phyloP scores from a whole-genome alignment of 306 rosid species.

The Inga oerstediana region DNA sequence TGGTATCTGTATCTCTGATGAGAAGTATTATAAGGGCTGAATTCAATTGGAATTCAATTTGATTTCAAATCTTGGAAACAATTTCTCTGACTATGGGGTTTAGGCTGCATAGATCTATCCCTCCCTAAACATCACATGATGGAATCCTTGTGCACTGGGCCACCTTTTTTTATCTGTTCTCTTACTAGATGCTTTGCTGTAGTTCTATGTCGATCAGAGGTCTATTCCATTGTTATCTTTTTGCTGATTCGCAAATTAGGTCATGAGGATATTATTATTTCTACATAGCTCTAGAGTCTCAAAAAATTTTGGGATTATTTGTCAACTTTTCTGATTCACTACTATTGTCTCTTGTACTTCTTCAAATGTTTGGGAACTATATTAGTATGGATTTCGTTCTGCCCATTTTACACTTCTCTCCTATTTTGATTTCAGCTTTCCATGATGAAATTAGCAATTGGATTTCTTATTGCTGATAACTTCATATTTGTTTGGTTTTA shows the following conservation, averaged over 20 bases:
- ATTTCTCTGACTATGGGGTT: too few relatives aligned
- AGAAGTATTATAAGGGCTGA: neutral
- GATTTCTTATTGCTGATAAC: conserved; percentile 2
- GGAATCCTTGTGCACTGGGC: too few relatives aligned
- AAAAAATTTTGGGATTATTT: conserved; percentile 12
- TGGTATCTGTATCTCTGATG: neutral
- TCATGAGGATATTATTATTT: conserved; percentile 7
- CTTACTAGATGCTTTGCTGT: neutral
- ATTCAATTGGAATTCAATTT: neutral
- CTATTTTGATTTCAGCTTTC: conserved; percentile 9
- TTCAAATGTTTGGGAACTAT: conserved; percentile 23
- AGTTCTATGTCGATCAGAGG: neutral
- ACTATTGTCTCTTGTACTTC: conserved; percentile 19
- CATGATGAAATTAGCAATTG: conserved; percentile 23
- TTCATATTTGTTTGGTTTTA: conserved; percentile 1
- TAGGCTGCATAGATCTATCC: too few relatives aligned
- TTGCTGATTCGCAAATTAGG: conserved; percentile 16
- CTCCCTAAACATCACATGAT: too few relatives aligned
- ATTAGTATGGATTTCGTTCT: neutral
- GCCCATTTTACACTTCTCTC: conserved; percentile 22
- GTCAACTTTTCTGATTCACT: conserved; percentile 18
- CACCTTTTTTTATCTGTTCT: neutral
- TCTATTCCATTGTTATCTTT: conserved; percentile 5
- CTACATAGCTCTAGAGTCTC: conserved; percentile 5
- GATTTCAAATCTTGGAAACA: too few relatives aligned